Base-by-base conservation (phyloP, 371 early-diverging fungal species). In the Blakeslea trispora region DNA sequence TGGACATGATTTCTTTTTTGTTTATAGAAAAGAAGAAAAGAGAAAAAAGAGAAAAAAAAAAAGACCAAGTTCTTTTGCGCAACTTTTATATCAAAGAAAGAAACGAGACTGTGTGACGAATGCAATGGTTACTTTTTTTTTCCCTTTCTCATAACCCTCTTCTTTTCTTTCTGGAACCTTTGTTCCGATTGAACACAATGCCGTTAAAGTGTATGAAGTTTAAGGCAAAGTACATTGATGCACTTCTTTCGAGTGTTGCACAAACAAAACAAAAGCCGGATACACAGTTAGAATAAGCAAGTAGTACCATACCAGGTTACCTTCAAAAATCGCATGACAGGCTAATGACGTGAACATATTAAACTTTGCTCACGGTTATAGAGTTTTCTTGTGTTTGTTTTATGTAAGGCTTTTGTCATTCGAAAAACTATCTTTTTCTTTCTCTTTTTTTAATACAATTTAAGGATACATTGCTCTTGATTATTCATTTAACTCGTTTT, bases 1-100 rank as follows among this genome's bases (percentile, higher is more conserved):
- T 59, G 5, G 61, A 46, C 66, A 65, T 65, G 28, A 24, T 44
- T 55, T 22, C 24, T 41, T 28, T 17, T 34, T 15, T 51, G 32
- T 31, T 23, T 13, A 21, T 28, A 46, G 43, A 43, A 53, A 43
- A 50, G 41, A 45, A 28, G 46, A 55, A 6, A 55, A 45, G 32
- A 54, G 40, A 19, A 53, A 44, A 49, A 48, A 50, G 15, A 54
- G 40, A 47, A 42, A 37, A 40, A 34, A n/a, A 40, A 5, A 14
- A 37, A 37, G 37, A 14, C 7, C 7, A 28, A 7, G 7, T 28
- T n/a, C n/a, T n/a, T n/a, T 17, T 6, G 37, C 9, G 10, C 19
- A 21, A 21, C 10, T 23, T 11, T 46, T 39, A 15, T 28, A 14
- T 13, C 37, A 37, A 10, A 37, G 37, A 10, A 37, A 3, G 11